These are phyloP conservation scores for Barbarea vulgaris DNA, from an alignment of 345 rosid genomes.

Conservation along the genomic window DNA sequence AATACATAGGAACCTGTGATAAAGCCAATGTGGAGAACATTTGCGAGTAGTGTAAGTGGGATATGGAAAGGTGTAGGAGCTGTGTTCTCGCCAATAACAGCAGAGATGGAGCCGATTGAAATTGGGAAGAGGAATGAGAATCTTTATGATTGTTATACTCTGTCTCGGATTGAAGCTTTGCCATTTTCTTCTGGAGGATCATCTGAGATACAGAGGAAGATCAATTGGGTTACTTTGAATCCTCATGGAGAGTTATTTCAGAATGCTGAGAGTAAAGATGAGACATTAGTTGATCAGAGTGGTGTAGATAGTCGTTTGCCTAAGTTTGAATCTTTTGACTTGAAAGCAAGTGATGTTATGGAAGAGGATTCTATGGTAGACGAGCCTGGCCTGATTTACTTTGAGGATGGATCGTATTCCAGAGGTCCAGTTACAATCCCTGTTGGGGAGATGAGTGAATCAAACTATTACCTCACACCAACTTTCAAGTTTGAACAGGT, in stretches of 20 bases:
- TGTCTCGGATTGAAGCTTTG: slow-evolving; percentile 56
- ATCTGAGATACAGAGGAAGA: slow-evolving; percentile 68
- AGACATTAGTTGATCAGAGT: slow-evolving; percentile 23
- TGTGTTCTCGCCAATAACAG: slow-evolving; percentile 80
- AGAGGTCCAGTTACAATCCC: slow-evolving; percentile 85
- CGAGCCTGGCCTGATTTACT: slow-evolving; percentile 79
- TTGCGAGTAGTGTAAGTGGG: slow-evolving; percentile 90
- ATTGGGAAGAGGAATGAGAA: slow-evolving; percentile 65
- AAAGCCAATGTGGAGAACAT: slow-evolving; percentile 79
- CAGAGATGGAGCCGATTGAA: slow-evolving; percentile 90
- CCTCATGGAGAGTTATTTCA: slow-evolving; percentile 69
- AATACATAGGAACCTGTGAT: slow-evolving; percentile 79
- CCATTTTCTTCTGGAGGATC: slow-evolving; percentile 43
- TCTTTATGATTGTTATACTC: slow-evolving; percentile 79
- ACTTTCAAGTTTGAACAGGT: slow-evolving; percentile 91
- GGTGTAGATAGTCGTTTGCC: slow-evolving; percentile 48
- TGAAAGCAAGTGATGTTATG: slow-evolving; percentile 72
- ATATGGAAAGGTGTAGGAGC: slow-evolving; percentile 98
- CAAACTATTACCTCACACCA: slow-evolving; percentile 66
- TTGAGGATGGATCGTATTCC: slow-evolving; percentile 96
- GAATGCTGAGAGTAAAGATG: slow-evolving; percentile 36
- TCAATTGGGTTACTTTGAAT: slow-evolving; percentile 90
- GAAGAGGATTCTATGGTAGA: slow-evolving; percentile 86
- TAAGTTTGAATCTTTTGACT: slow-evolving; percentile 62
- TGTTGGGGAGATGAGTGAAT: slow-evolving; percentile 61